phyloP scores from a whole-genome alignment of 2,329 filamentous ascomycete genomes.

The Aspergillus proliferans region DNA sequence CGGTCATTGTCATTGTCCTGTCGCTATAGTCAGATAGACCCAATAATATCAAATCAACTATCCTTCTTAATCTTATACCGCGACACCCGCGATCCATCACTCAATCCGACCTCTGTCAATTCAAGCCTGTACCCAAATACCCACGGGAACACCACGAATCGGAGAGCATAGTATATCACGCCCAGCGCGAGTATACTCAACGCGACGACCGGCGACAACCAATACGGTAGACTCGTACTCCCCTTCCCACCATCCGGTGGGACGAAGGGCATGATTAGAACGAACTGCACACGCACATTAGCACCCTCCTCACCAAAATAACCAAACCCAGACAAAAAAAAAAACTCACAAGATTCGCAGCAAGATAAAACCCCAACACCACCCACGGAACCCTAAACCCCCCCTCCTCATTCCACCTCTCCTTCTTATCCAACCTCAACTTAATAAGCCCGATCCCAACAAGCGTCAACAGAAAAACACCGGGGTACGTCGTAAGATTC shows the following conservation, averaged over 20 bases:
- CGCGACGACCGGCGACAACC: constrained; percentile 12
- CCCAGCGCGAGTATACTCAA: constrained; percentile 12
- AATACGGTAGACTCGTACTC: constrained; percentile 13
- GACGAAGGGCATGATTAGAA: constrained; percentile 16
- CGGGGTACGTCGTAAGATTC: constrained; percentile 13
- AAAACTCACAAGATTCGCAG: constrained; percentile 11
- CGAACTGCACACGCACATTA: constrained; percentile 7
- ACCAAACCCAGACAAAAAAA: not conserved
- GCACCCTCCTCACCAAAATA: not conserved
- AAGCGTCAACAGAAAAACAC: constrained; percentile 10
- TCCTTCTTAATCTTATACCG: not conserved
- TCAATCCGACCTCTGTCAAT: constrained; percentile 5
- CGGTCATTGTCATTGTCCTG: not conserved
- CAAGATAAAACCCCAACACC: constrained; percentile 12
- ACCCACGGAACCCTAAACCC: constrained; percentile 12
- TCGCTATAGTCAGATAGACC: no score
- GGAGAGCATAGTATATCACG: constrained; percentile 8
- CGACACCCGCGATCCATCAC: constrained; percentile 10
- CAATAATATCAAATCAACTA: no score
- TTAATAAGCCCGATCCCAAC: constrained; percentile 16
- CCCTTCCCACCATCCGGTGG: constrained; percentile 8
- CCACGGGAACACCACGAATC: constrained; percentile 11
- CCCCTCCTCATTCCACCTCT: constrained; percentile 3
- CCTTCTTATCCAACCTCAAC: constrained; percentile 5
- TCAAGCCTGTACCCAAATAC: constrained; percentile 10